A percentile compares a stretch with the other conserved stretches of the same genome.
These are phyloP conservation scores for Parastagonospora nodorum DNA, from an alignment of 2,329 filamentous ascomycete species.

Conservation along the genomic window DNA sequence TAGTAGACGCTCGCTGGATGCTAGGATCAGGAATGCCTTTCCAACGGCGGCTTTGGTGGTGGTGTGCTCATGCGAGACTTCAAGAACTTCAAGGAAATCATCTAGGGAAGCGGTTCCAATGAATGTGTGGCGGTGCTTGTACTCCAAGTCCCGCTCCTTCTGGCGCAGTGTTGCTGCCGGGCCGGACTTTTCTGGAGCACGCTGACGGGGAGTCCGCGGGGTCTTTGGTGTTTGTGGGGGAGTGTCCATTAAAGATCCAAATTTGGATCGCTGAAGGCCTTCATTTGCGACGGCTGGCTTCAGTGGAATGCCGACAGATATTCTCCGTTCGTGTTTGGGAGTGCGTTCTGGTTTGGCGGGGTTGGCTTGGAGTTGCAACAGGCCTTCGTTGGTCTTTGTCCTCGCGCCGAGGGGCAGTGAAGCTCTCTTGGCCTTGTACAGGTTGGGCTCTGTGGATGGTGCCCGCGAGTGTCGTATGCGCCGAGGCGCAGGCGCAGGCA, in stretches of 20 bases:
- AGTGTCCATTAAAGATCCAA: constrained; percentile 7
- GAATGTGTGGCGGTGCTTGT: constrained; percentile 42
- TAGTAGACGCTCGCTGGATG: constrained; percentile 32
- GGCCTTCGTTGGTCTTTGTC: constrained; percentile 26
- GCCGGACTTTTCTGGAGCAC: constrained; percentile 7
- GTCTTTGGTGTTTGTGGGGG: constrained; percentile 8
- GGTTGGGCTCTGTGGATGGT: constrained; percentile 16
- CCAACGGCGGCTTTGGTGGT: constrained; percentile 26
- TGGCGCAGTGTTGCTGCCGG: constrained; percentile 9
- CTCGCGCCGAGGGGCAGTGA: constrained; percentile 16
- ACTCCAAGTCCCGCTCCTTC: constrained; percentile 34
- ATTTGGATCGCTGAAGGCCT: constrained; percentile 6
- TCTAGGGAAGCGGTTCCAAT: constrained; percentile 39
- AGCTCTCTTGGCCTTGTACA: constrained; percentile 11
- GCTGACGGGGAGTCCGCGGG: background rate
- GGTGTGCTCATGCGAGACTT: constrained; percentile 20
- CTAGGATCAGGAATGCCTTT: constrained; percentile 32
- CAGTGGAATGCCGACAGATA: constrained; percentile 28
- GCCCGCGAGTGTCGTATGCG: constrained; percentile 21
- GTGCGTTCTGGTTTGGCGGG: constrained; percentile 12
- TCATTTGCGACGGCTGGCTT: constrained; percentile 10
- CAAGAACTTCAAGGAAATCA: constrained; percentile 35
- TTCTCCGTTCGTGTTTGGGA: constrained; percentile 22
- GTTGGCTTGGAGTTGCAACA: constrained; percentile 26
- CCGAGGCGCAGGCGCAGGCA: constrained; percentile 10